Evolutionary conservation across 495 filamentous ascomycete species (phyloP), one percentile per base, ranked within the genome.

Genomic region (Aspergillus hancockii): DNA sequence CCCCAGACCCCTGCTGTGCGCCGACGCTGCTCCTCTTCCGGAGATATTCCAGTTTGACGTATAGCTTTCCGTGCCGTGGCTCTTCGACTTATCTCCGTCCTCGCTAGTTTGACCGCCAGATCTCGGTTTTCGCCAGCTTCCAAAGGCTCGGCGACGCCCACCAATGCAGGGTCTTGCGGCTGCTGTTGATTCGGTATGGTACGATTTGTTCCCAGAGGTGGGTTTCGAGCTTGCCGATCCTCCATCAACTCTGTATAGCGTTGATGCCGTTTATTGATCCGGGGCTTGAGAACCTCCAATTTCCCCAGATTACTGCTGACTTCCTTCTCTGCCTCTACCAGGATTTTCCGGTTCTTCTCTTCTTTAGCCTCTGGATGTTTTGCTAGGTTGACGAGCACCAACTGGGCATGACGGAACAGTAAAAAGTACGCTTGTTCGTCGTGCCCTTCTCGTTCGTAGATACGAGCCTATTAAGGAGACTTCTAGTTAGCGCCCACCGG

Each of bases 341-440:
- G 65, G 1, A 74, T 73, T 38, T 72, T 71, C 18, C 74, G 75
- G 55, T 84, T 81, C 45, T 78, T 71, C 6, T 74, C 76, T 16
- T 79, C 71, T 40, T 75, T 79, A 16, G 76, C 75, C 36, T 83
- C 75, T 1, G 89, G 88, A 64, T 91, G 89, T 1, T 66, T 75
- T 0, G 78, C 74, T 14, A 92, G 77, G 41, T 83, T 76, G 2
- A 86, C 76, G 30, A 88, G 75, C 4, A 90, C 79, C 8, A 97
- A 81, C 49, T 83, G 81, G 12, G 89, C 88, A 73, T 93, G 91
- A 68, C 94, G 86, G 60, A 92, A 88, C 9, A 96, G 81, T 18
- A 97, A 79, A 22, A 97, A 77, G 74, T 94, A 98, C 2, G 93
- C 88, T 67, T 93, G 89, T 58, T 93, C 83, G 49, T 91, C 81